Percentiles rank a stretch among this genome's conserved stretches.
These are phyloP conservation scores for Suillus weaverae DNA, from an alignment of 768 basidiomycete genomes.

Conservation along the genomic window DNA sequence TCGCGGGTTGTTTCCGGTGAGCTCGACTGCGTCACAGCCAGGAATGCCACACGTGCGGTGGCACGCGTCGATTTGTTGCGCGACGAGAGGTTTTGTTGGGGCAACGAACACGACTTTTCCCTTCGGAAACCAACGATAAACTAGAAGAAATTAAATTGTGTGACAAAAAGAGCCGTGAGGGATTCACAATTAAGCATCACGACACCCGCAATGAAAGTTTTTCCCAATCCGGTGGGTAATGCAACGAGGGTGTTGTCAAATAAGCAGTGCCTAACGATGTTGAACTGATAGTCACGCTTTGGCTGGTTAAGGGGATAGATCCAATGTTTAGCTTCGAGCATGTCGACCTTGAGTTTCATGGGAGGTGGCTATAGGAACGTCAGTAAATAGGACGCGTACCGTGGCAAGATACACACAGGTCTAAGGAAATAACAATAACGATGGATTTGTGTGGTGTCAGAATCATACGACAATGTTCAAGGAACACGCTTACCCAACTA, in stretches of 20 bases:
- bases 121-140: conserved; percentile 89
- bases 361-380: conserved; percentile 51
- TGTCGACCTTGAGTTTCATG: conserved; percentile 78
- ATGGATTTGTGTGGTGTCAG: background rate
- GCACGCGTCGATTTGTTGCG: conserved; percentile 93
- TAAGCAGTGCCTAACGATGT: conserved; percentile 82
- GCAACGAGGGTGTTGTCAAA: conserved; percentile 94
- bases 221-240: conserved; percentile 93
- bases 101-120: conserved; percentile 95
- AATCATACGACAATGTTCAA: background rate
- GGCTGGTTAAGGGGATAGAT: conserved; percentile 88
- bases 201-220: conserved; percentile 96
- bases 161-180: background rate
- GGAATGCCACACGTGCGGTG: conserved; percentile 94
- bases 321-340: conserved; percentile 82
- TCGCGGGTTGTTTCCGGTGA: conserved; percentile 74
- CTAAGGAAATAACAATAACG: conserved; percentile 19
- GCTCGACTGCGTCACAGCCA: conserved; percentile 76
- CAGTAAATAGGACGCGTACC: conserved; percentile 2
- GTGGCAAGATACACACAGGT: conserved; percentile 27
- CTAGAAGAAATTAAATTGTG: conserved; percentile 38
- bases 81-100: conserved; percentile 93
- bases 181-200: conserved; percentile 90
- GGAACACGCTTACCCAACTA: conserved; percentile 52
- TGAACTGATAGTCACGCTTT: conserved; percentile 92